phyloP scores from a whole-genome alignment of 306 rosid species.

The Mimosa bimucronata region DNA sequence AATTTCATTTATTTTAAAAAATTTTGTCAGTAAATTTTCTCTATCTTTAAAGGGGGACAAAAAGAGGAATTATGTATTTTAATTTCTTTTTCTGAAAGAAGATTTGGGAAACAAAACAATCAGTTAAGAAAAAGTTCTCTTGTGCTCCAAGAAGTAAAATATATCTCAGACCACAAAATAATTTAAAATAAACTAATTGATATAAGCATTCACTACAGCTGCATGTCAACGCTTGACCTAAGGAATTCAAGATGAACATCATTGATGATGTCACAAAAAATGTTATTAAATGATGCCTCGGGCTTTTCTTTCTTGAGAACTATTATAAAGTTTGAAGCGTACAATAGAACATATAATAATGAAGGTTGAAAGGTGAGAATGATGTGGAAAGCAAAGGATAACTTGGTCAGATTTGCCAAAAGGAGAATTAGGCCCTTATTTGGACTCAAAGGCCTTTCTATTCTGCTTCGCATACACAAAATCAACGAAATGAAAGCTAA shows the following conservation, averaged over 20 bases:
- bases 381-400: background rate
- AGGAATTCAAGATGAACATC: background rate
- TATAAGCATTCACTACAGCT: background rate
- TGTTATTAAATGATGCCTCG: background rate
- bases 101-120: too few relatives aligned
- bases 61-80: background rate
- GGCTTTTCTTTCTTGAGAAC: background rate
- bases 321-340: too few relatives aligned
- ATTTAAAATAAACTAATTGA: too few relatives aligned
- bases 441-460: background rate
- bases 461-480: background rate
- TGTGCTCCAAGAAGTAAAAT: too few relatives aligned
- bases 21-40: background rate
- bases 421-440: background rate
- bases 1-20: too few relatives aligned
- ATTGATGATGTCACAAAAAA: background rate
- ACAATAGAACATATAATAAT: background rate
- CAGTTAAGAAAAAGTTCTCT: too few relatives aligned
- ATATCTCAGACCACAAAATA: too few relatives aligned
- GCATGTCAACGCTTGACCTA: background rate
- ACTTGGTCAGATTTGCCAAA: background rate
- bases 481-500: background rate
- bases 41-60: too few relatives aligned
- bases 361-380: background rate
- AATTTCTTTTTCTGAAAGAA: too few relatives aligned